Percentiles rank a stretch among this genome's conserved stretches.
Conservation (phyloP, 495 filamentous ascomycete species). For the Immersiella caudata region DNA sequence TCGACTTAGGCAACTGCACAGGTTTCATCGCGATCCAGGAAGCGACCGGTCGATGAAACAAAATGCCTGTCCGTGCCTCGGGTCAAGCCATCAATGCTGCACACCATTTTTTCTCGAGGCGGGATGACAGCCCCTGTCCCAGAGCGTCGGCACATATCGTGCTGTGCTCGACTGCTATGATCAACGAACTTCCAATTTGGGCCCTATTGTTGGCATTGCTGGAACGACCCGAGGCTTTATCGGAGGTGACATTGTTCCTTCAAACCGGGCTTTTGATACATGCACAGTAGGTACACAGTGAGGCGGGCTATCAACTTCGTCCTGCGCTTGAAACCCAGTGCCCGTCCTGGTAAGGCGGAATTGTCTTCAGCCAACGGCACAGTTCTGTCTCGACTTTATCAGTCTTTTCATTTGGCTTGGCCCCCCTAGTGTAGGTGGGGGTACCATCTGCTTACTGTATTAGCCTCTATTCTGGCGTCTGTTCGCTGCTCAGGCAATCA, state of each 20-base stretch:
- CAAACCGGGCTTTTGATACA: background rate
- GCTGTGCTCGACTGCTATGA: constrained; percentile 2
- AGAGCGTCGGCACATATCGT: constrained; percentile 2
- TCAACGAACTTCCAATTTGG: background rate
- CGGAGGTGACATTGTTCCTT: background rate
- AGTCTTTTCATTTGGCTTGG: background rate
- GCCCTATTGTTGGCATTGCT: background rate
- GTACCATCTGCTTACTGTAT: background rate
- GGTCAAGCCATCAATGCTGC: constrained; percentile 1
- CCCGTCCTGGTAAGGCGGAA: background rate
- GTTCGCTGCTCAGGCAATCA: background rate
- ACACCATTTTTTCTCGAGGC: background rate
- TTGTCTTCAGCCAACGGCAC: background rate
- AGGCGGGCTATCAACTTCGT: too few species aligned
- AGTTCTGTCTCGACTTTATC: background rate
- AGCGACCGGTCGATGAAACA: constrained; percentile 14
- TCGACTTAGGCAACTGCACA: background rate
- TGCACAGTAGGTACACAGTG: background rate
- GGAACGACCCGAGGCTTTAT: background rate
- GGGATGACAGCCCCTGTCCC: constrained; percentile 2
- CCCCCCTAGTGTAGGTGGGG: background rate
- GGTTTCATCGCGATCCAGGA: constrained; percentile 20
- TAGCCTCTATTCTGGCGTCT: background rate
- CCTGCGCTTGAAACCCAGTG: background rate
- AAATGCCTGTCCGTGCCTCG: constrained; percentile 18